Percentiles rank a stretch among this genome's conserved stretches.
Evolutionary conservation across 306 rosid genomes (phyloP).

Genomic region (Vigna reflexopilosa): DNA sequence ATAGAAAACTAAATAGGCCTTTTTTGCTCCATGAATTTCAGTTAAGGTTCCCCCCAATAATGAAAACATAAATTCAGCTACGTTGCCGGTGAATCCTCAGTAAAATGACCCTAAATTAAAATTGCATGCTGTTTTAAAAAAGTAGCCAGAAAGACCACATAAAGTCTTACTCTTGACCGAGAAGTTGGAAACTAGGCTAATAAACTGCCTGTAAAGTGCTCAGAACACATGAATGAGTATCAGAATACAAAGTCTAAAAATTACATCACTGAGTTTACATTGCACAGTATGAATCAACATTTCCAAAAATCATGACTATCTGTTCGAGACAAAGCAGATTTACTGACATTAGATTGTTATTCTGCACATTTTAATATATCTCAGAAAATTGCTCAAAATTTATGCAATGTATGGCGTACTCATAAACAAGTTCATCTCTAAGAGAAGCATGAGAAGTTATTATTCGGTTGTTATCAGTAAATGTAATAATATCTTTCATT

Average conservation of each 20-base stretch:
- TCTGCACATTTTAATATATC: background rate
- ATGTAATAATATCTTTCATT: background rate
- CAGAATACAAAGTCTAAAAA: slow-evolving; percentile 18
- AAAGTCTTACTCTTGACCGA: background rate
- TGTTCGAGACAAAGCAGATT: background rate
- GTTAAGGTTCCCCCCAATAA: slow-evolving; percentile 16
- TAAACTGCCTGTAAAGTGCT: background rate
- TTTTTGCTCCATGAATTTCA: slow-evolving; percentile 7
- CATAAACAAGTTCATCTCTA: slow-evolving; percentile 17
- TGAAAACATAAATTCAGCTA: slow-evolving; percentile 15
- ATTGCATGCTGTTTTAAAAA: background rate
- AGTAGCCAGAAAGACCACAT: slow-evolving; percentile 27
- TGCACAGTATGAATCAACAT: background rate
- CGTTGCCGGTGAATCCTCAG: slow-evolving; percentile 4
- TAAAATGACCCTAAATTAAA: slow-evolving; percentile 2
- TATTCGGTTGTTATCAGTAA: slow-evolving; percentile 8
- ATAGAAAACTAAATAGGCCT: slow-evolving; percentile 1
- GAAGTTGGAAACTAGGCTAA: background rate
- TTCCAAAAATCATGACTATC: background rate
- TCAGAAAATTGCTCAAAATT: slow-evolving; percentile 21
- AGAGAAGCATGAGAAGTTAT: background rate
- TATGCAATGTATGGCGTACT: background rate
- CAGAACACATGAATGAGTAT: slow-evolving; percentile 9
- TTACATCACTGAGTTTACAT: background rate
- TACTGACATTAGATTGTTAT: background rate